phyloP scores from a whole-genome alignment of 768 basidiomycete species.

The Auriscalpium microsporum region DNA sequence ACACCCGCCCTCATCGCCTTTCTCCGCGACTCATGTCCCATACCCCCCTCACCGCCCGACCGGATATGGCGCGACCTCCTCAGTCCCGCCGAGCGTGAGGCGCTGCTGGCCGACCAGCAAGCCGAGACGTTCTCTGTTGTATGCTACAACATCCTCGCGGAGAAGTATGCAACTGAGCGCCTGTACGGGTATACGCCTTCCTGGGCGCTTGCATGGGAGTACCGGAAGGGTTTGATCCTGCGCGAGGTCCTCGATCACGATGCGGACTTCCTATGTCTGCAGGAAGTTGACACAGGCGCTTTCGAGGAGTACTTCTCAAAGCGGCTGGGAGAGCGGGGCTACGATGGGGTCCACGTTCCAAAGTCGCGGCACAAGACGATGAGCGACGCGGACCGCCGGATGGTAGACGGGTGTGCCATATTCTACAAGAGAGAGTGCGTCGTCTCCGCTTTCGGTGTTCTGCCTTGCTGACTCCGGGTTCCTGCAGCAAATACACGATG shows the following conservation, averaged over 20 bases:
- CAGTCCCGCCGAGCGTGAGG: constrained; percentile 49
- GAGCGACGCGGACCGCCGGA: constrained; percentile 74
- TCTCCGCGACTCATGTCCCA: constrained; percentile 89
- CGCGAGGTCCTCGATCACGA: constrained; percentile 74
- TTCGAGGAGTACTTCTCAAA: constrained; percentile 88
- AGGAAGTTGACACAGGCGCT: constrained; percentile 89
- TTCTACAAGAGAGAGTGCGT: constrained; percentile 92
- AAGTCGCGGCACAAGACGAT: constrained; percentile 92
- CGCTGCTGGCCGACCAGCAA: constrained; percentile 49
- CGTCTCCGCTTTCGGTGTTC: neutral
- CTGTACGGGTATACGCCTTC: constrained; percentile 94
- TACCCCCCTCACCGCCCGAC: constrained; percentile 71
- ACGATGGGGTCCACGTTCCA: constrained; percentile 87
- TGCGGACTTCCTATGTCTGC: constrained; percentile 87
- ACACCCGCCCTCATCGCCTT: constrained; percentile 80
- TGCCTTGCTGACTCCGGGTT: neutral
- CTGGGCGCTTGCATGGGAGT: constrained; percentile 96
- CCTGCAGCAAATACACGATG: constrained; percentile 63
- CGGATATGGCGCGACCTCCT: constrained; percentile 68
- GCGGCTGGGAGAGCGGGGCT: constrained; percentile 63
- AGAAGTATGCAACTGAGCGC: constrained; percentile 78
- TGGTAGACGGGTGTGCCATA: constrained; percentile 93
- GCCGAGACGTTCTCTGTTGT: constrained; percentile 74
- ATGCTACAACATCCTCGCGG: constrained; percentile 92
- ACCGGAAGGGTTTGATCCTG: constrained; percentile 81